Evolutionary conservation across 768 basidiomycete species (phyloP), one percentile per base, ranked within the genome.

Genomic region (Trametopsis cervina): DNA sequence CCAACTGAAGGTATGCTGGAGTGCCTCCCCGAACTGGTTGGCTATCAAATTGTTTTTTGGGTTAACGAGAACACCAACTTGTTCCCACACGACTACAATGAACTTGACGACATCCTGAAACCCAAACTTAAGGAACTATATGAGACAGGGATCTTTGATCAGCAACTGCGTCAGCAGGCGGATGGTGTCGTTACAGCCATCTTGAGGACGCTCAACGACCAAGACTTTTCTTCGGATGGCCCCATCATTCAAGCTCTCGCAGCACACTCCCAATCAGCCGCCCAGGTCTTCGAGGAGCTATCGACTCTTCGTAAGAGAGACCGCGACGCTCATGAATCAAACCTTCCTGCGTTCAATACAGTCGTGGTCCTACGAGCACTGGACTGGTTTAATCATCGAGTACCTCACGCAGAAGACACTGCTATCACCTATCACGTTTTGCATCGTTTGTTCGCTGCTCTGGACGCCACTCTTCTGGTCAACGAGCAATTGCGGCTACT

Each of bases 401-500:
- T 72, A 4, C 62, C 70, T 3, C 62, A 67, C 12, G 70, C 73
- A 17, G 67, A 76, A 36, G 66, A 64, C 21, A 66, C 68, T n/a
- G 76, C 84, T 10, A 79, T 79, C 42, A 79, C 81, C 4, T 93
- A 89, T 61, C 89, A 93, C 51, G 75, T 89, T 46, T 62, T 90
- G 22, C 83, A 85, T 49, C 76, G 78, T 43, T 71, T 95, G 12
- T 80, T 94, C 53, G 73, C 81, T 4, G 72, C 74, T 35, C 66
- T 91, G 7, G 77, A 87, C 49, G 62, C 66, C 9, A 78, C 80
- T 0, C 83, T 83, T 17, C 72, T 96, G 33, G 75, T 95, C 52
- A 88, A 89, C 61, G 90, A 95, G 60, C 89, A 94, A 60, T 64
- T 81, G 35, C 80, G 94, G 11, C 67, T 83, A 23, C 59, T 93